Evolutionary conservation across 2,329 filamentous ascomycete genomes (phyloP).

Genomic region (Botrytis squamosa): DNA sequence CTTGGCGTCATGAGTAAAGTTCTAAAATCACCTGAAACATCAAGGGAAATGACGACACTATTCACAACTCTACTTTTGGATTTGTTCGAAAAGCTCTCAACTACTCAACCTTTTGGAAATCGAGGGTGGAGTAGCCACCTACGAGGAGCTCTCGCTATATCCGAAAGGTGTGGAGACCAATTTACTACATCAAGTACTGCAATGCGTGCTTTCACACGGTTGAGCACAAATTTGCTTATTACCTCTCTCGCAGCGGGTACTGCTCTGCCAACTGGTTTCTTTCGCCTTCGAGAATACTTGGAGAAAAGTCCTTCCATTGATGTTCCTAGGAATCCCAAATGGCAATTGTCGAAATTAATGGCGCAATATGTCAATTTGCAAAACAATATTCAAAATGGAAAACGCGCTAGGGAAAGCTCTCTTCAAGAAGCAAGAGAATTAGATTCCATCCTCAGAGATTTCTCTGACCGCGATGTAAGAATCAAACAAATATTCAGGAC

Average conservation of each 20-base stretch:
- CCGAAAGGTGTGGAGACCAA: slow-evolving; percentile 28
- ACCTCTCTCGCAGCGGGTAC: slow-evolving; percentile 17
- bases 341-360: slow-evolving; percentile 20
- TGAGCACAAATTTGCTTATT: slow-evolving; percentile 21
- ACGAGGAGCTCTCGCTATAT: slow-evolving; percentile 42
- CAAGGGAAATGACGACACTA: slow-evolving; percentile 17
- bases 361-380: slow-evolving; percentile 21
- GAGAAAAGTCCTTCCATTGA: background rate
- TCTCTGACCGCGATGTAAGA: background rate
- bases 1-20: slow-evolving; percentile 15
- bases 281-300: slow-evolving; percentile 14
- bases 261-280: slow-evolving; percentile 16
- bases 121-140: slow-evolving; percentile 38
- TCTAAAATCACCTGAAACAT: slow-evolving; percentile 8
- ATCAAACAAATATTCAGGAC: slow-evolving; percentile 7
- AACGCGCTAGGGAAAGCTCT: slow-evolving; percentile 11
- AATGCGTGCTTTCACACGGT: slow-evolving; percentile 7
- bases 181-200: background rate
- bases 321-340: slow-evolving; percentile 16
- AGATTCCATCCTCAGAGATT: slow-evolving; percentile 13
- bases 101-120: background rate
- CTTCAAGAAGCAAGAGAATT: slow-evolving; percentile 8
- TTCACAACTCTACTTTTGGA: slow-evolving; percentile 25
- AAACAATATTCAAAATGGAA: slow-evolving; percentile 10
- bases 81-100: slow-evolving; percentile 22